Evolutionary conservation across 306 rosid species (phyloP).

Genomic region (Vigna reflexopilosa): DNA sequence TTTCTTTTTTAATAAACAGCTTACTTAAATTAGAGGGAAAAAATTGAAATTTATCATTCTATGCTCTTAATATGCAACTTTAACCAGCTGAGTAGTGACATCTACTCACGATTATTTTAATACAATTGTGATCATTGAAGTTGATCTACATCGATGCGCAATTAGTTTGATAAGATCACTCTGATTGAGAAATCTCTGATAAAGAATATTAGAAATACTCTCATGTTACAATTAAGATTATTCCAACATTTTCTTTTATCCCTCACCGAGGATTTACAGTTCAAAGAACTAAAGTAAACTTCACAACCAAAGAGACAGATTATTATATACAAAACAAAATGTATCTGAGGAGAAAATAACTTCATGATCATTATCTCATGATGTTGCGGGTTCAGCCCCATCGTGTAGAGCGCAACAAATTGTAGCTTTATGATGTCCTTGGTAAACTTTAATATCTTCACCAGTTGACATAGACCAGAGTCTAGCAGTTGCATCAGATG

Average conservation of each 20-base stretch:
- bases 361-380: conserved; percentile 43
- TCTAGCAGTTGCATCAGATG: conserved; percentile 93
- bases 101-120: too few species aligned
- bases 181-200: neutral
- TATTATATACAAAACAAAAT: conserved; percentile 46
- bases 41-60: too few species aligned
- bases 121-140: too few species aligned
- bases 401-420: conserved; percentile 96
- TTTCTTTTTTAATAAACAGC: too few species aligned
- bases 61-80: too few species aligned
- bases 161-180: neutral
- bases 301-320: conserved; percentile 7
- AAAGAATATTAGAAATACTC: conserved; percentile 4
- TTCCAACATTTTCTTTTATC: neutral
- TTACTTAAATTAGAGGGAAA: too few species aligned
- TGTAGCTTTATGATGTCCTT: conserved; percentile 96
- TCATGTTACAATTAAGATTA: conserved; percentile 10
- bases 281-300: neutral
- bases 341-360: conserved; percentile 12
- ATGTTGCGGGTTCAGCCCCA: conserved; percentile 83
- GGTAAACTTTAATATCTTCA: conserved; percentile 84
- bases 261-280: neutral
- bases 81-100: too few species aligned
- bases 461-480: conserved; percentile 94
- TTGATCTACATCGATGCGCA: neutral